Evolutionary conservation across 2,329 filamentous ascomycete genomes (phyloP), one percentile per base, ranked within the genome.

Genomic region (Cucurbitaria berberidis): DNA sequence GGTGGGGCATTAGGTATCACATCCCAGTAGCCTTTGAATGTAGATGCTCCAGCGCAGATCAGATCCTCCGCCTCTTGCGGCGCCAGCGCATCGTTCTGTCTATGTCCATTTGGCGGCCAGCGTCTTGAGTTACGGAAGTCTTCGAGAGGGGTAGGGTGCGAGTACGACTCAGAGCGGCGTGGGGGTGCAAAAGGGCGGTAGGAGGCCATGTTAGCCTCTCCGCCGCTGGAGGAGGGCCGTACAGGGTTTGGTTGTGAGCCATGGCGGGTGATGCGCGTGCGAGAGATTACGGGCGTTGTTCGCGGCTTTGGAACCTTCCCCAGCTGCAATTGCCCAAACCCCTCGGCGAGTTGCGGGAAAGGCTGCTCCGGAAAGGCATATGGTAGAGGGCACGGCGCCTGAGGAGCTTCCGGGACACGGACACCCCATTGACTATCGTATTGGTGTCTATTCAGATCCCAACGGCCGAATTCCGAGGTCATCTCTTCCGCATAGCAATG

Each of bases 41-140:
- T 74, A 15, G 69, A 75, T 1, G 75, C 70, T 22, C 75, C 76
- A 5, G 69, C 59, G 46, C 68, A 70, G 39, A 78, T 75, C 50
- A 76, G 41, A 18, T 76, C 73, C 19, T 76, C 70, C 1, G 75
- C 76, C 39, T 74, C 67, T 19, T 59, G 47, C 22, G 67, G 60
- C 22, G 56, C 60, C 48, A 78, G 55, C 16, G 58, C 60, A 35
- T 73, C 68, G 43, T 75, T 68, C 44, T 55, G 55, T 19, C 67
- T 62, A 66, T 69, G 75, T 29, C 75, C 73, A 35, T 57, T 66
- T n/a, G 76, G 76, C 21, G 76, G 76, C 76, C 76, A 78, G 44
- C 65, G 62, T 59, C 70, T 64, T 32, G 69, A 68, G 40, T 51
- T 64, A 46, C 73, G 68, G 45, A 70, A 74, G 46, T 74, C 72